Percentiles rank a stretch among this genome's conserved stretches.
These are phyloP conservation scores for Chamaecyparis obtusa DNA, from an alignment of 75 land plant species.

Conservation along the genomic window DNA sequence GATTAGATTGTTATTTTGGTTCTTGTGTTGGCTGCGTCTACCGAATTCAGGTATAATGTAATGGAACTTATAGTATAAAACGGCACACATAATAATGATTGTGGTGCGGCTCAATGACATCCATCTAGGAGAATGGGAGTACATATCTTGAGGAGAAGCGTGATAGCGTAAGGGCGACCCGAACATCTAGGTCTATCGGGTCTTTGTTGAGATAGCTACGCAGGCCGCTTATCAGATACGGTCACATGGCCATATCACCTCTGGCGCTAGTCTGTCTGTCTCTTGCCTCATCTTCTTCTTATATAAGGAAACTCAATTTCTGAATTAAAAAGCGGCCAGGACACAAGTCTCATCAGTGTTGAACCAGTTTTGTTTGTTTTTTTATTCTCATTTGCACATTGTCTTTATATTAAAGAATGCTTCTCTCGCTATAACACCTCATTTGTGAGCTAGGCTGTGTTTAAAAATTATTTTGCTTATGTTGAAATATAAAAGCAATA, in stretches of 20 bases:
- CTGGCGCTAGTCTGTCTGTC: too few species aligned
- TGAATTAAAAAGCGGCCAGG: too few species aligned
- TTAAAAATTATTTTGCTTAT: too few species aligned
- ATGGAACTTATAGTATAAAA: not conserved
- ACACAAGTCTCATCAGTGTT: too few species aligned
- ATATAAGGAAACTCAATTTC: too few species aligned
- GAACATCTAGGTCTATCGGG: not conserved
- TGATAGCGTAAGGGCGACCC: conserved; percentile 4
- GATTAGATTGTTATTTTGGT: not conserved
- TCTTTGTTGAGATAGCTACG: not conserved
- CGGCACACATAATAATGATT: conserved; percentile 11
- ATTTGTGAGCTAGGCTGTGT: too few species aligned
- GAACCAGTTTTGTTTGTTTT: too few species aligned
- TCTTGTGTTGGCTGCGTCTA: not conserved
- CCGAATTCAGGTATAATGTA: not conserved
- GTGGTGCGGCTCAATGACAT: conserved; percentile 10
- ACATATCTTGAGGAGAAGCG: not conserved
- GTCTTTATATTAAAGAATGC: too few species aligned
- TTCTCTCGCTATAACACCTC: too few species aligned
- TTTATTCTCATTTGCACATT: too few species aligned
- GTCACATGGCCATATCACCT: not conserved
- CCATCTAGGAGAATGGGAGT: conserved; percentile 11
- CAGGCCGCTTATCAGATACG: not conserved
- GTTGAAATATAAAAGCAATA: too few species aligned
- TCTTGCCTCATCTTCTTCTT: too few species aligned